These are phyloP conservation scores for Monilinia polystroma DNA, from an alignment of 2,329 filamentous ascomycete species.

Conservation along the genomic window DNA sequence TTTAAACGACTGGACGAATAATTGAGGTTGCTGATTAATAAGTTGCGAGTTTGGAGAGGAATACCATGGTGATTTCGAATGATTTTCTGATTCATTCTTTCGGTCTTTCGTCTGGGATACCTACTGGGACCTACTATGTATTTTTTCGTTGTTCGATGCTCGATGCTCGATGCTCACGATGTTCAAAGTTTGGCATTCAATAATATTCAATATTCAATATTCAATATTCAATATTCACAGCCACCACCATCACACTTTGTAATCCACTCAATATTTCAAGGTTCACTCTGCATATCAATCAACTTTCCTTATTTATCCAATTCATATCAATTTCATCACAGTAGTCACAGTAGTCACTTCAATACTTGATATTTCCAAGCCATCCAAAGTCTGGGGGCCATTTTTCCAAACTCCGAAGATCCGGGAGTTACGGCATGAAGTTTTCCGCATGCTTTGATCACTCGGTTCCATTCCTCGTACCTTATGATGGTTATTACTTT, in stretches of 20 bases:
- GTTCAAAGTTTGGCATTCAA: no score
- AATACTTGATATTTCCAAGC: neutral
- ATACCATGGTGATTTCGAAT: neutral
- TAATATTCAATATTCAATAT: no score
- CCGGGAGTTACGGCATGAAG: constrained; percentile 1
- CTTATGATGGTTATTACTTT: neutral
- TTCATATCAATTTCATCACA: neutral
- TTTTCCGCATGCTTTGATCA: constrained; percentile 7
- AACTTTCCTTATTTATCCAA: neutral
- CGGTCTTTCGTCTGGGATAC: neutral
- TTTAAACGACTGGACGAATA: neutral
- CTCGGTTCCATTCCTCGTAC: neutral
- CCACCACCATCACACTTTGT: neutral
- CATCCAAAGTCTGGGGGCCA: neutral
- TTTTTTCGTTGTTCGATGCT: neutral
- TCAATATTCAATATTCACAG: neutral
- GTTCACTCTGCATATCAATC: neutral
- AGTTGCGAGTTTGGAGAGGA: no score
- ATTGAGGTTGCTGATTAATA: neutral
- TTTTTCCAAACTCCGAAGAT: neutral
- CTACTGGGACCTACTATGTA: no score
- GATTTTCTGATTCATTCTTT: neutral
- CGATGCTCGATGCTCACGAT: no score
- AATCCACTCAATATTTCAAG: neutral
- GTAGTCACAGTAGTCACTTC: neutral